Conservation (phyloP, 495 filamentous ascomycete species). For the Lophiotrema nucula region DNA sequence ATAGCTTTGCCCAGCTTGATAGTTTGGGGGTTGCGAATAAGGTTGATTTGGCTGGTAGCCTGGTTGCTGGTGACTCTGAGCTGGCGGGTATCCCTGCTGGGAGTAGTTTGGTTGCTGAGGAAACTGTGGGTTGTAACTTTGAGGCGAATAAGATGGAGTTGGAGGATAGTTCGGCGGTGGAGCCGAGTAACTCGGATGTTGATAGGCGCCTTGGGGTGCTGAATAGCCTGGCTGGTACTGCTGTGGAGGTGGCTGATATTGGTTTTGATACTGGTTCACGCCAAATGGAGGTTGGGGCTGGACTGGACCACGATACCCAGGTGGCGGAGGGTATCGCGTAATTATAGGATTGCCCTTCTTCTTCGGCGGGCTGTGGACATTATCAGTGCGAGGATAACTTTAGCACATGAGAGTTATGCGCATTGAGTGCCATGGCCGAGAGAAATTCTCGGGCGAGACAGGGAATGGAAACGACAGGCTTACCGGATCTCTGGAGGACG, state of each 20-base stretch:
- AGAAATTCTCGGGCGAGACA: not conserved
- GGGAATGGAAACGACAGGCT: conserved; percentile 14
- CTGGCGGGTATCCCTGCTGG: conserved; percentile 12
- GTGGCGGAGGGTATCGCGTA: conserved; percentile 43
- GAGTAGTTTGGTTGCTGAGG: conserved; percentile 14
- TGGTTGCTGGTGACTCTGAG: conserved; percentile 24
- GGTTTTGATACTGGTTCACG: conserved; percentile 12
- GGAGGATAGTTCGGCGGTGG: conserved; percentile 22
- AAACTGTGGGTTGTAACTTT: conserved; percentile 24
- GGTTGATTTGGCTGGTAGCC: conserved; percentile 27
- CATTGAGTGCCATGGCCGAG: no score
- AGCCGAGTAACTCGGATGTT: conserved; percentile 10
- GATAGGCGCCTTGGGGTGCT: conserved; percentile 14
- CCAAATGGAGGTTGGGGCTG: conserved; percentile 21
- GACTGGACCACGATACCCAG: conserved; percentile 39
- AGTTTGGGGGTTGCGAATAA: conserved; percentile 22
- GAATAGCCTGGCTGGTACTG: conserved; percentile 25
- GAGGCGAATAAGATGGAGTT: conserved; percentile 9
- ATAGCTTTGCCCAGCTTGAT: conserved; percentile 23
- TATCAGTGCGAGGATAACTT: not conserved
- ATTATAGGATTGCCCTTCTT: conserved; percentile 46
- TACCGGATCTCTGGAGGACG: conserved; percentile 30
- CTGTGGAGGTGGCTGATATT: conserved; percentile 26
- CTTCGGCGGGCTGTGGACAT: conserved; percentile 26
- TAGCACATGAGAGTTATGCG: no score